These are phyloP conservation scores for Acaromyces ingoldii DNA, from an alignment of 1,284 basidiomycete genomes.

Conservation along the genomic window DNA sequence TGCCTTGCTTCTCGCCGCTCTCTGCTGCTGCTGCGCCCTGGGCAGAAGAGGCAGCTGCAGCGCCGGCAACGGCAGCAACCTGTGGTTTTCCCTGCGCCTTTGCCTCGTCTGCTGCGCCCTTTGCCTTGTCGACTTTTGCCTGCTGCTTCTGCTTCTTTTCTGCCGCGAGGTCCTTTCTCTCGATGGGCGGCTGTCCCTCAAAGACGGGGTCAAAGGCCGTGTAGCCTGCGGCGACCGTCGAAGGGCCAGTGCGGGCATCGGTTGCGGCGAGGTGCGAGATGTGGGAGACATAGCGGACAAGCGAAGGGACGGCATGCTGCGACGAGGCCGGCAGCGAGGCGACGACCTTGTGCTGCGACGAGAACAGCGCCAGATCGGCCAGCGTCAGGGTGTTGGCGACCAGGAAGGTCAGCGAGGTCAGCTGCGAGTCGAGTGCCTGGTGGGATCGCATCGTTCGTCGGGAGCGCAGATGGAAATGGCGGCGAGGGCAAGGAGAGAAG, in stretches of 20 bases:
- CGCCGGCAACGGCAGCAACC: neutral
- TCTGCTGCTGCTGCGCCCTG: constrained; percentile 3
- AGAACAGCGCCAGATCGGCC: constrained; percentile 48
- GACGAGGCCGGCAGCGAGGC: constrained; percentile 34
- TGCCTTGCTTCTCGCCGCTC: constrained; percentile 8
- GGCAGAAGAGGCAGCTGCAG: constrained; percentile 14
- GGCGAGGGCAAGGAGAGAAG: neutral
- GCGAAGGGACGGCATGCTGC: constrained; percentile 44
- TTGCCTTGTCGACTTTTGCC: constrained; percentile 14
- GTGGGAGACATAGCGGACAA: constrained; percentile 48
- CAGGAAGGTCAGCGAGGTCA: constrained; percentile 37
- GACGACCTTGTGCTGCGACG: constrained; percentile 39
- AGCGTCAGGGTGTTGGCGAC: constrained; percentile 38
- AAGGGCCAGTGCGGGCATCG: constrained; percentile 11
- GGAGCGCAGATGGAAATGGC: neutral
- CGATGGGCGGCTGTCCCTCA: constrained; percentile 45
- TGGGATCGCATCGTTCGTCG: neutral
- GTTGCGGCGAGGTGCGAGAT: constrained; percentile 31
- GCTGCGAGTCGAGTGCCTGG: constrained; percentile 31
- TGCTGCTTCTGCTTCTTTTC: constrained; percentile 29
- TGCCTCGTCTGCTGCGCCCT: constrained; percentile 13
- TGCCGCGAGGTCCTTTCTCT: constrained; percentile 32
- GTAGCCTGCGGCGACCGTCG: constrained; percentile 26
- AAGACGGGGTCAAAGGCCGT: constrained; percentile 30
- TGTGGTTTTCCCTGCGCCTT: neutral